These are phyloP conservation scores for Wickerhamomyces sp. DNA, from an alignment of 1,139 yeast species.

Conservation along the genomic window DNA sequence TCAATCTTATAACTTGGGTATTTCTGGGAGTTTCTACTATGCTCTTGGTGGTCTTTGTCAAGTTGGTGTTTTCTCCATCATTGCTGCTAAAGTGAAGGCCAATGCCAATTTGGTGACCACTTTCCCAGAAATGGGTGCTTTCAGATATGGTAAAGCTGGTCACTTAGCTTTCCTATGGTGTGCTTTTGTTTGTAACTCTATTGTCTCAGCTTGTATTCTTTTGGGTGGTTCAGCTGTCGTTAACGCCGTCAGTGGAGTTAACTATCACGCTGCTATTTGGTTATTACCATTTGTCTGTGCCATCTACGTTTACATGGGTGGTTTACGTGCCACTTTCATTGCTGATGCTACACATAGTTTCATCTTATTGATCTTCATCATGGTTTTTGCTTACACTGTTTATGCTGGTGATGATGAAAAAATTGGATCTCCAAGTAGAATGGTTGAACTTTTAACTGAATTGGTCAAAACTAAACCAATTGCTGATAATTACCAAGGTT, in stretches of 20 bases:
- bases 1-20: conserved; percentile 25
- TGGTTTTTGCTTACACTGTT: conserved; percentile 39
- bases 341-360: conserved; percentile 44
- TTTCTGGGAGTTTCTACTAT: conserved; percentile 32
- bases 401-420: conserved; percentile 32
- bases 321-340: conserved; percentile 41
- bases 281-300: conserved; percentile 36
- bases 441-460: conserved; percentile 39
- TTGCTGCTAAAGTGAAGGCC: conserved; percentile 35
- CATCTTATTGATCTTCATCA: conserved; percentile 33
- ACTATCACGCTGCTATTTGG: conserved; percentile 32
- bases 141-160: conserved; percentile 34
- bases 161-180: conserved; percentile 35
- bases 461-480: conserved; percentile 32
- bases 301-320: conserved; percentile 40
- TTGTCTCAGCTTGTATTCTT: conserved; percentile 34
- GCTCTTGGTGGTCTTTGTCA: conserved; percentile 31
- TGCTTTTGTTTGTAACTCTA: conserved; percentile 35
- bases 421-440: conserved; percentile 42
- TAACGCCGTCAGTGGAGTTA: conserved; percentile 34
- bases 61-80: conserved; percentile 33
- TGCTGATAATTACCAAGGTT: conserved; percentile 40
- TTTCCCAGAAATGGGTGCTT: conserved; percentile 35
- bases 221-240: conserved; percentile 37
- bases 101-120: conserved; percentile 37